Percentiles rank a stretch among this genome's conserved stretches.
Evolutionary conservation across 352 stramenopile genomes (phyloP).

Genomic region (Phytophthora capsici): DNA sequence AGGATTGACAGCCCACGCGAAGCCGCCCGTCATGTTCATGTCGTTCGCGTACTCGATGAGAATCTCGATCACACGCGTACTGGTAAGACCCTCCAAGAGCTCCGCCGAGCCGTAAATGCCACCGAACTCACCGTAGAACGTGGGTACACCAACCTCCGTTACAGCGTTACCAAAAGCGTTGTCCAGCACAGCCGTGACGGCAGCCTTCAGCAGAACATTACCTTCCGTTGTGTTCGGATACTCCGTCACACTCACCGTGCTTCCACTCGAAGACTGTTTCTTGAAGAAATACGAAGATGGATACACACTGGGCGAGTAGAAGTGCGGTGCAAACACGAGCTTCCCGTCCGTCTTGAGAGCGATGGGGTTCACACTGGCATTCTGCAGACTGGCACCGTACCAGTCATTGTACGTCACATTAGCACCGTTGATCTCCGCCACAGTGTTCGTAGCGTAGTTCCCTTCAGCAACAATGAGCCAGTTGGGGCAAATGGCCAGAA

Average conservation of each 20-base stretch:
- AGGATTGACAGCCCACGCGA: constrained; percentile 83
- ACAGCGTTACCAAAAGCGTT: constrained; percentile 69
- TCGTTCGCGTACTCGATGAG: constrained; percentile 74
- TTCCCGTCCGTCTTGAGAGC: constrained; percentile 64
- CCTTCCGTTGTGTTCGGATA: constrained; percentile 70
- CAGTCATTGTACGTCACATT: constrained; percentile 84
- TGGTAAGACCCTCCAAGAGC: constrained; percentile 61
- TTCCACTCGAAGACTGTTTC: constrained; percentile 50
- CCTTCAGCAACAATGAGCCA: constrained; percentile 83
- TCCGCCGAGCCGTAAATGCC: constrained; percentile 78
- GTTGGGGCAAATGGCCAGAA: constrained; percentile 74
- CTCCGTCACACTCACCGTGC: constrained; percentile 56
- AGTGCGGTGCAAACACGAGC: constrained; percentile 83
- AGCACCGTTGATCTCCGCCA: constrained; percentile 54
- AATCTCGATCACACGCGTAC: constrained; percentile 74
- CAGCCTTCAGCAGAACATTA: constrained; percentile 58
- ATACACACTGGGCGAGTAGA: constrained; percentile 84
- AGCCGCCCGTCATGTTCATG: constrained; percentile 77
- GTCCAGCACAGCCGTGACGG: constrained; percentile 69
- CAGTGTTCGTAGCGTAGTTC: constrained; percentile 52
- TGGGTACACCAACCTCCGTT: constrained; percentile 52
- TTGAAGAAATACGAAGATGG: constrained; percentile 79
- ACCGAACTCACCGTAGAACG: constrained; percentile 84
- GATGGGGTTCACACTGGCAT: constrained; percentile 76
- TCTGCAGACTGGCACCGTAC: constrained; percentile 85